These are phyloP conservation scores for Aspergillus kassunensis DNA, from an alignment of 495 filamentous ascomycete species.

Conservation along the genomic window DNA sequence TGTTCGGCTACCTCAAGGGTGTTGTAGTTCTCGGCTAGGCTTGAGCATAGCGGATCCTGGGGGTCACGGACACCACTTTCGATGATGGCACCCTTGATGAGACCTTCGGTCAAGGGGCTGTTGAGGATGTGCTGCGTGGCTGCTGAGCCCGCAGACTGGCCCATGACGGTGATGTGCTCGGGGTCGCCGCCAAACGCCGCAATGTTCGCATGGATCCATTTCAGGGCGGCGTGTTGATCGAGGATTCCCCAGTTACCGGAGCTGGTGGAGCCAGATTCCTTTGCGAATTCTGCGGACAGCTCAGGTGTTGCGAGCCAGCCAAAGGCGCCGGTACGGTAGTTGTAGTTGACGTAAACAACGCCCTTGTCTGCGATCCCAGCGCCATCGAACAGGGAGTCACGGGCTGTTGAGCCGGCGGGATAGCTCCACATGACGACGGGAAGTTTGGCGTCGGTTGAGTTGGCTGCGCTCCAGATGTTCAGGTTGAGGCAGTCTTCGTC, in stretches of 20 bases:
- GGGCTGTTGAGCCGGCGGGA: slow-evolving; percentile 27
- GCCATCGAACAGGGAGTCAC: slow-evolving; percentile 23
- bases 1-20: slow-evolving; percentile 23
- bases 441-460: slow-evolving; percentile 22
- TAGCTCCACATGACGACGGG: slow-evolving; percentile 30
- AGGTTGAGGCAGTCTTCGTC: slow-evolving; percentile 28
- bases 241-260: slow-evolving; percentile 36
- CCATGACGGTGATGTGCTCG: slow-evolving; percentile 39
- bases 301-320: slow-evolving; percentile 63
- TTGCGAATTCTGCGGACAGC: slow-evolving; percentile 35
- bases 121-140: slow-evolving; percentile 38
- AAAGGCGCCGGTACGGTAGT: slow-evolving; percentile 64
- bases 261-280: slow-evolving; percentile 35
- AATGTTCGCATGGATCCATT: slow-evolving; percentile 54
- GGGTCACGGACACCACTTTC: slow-evolving; percentile 28
- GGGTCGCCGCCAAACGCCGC: slow-evolving; percentile 60
- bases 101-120: slow-evolving; percentile 25
- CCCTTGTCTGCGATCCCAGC: slow-evolving; percentile 30
- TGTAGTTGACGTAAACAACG: slow-evolving; percentile 65
- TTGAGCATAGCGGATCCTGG: slow-evolving; percentile 25
- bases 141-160: slow-evolving; percentile 38
- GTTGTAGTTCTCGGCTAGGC: slow-evolving; percentile 26
- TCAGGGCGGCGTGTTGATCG: slow-evolving; percentile 30
- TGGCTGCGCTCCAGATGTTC: slow-evolving; percentile 29
- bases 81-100: slow-evolving; percentile 27